Base-by-base conservation (phyloP, 805 yeast genomes). In the Cyberlindnera euphorbiae region DNA sequence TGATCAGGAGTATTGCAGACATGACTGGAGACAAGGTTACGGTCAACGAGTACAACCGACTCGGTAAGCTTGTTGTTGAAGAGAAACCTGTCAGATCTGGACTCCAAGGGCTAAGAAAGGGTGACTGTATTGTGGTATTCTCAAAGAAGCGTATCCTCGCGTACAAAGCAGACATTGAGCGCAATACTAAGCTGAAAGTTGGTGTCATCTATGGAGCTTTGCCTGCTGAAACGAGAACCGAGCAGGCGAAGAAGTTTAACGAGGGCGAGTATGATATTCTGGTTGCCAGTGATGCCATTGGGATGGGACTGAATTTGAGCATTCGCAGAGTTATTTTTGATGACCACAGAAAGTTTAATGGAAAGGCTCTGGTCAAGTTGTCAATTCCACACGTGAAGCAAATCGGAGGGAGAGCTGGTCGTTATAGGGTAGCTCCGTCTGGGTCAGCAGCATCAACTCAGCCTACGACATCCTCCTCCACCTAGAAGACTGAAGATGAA, bases 201-300 rank as follows among this genome's bases (percentile, higher is more conserved):
- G 95, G 95, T 1, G 88, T 93, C 2, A 80, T 93, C 21, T 93
- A 93, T 55, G 99, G 99, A 16, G 89, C 95, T 0, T 65, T 93
- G 29, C 99, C 99, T 0, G 95, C 97, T 1, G 97, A 93, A 55
- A 86, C 90, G 0, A 73, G 99, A 47, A 76, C 87, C 3, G 76
- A 77, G 46, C 96, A 93, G 53, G 95, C 97, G 0, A 58, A 65
- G 19, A 66, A 73, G 31, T 93, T 93, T 59, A 93, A 93, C 54
- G 62, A 55, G n/a, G 90, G 95, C 2, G 71, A 73, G 24, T 82
- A 77, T 44, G 93, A 89, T 50, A 71, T 84, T n/a, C 65, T 93
- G 26, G 84, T 93, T 6, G 97, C 98, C 1, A 84, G 96, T 3
- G 97, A 93, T 63, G 98, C 98, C 0, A 79, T 93, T 44, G 98